Conservation (phyloP, 306 rosid species). For the Phaseolus lunatus region DNA sequence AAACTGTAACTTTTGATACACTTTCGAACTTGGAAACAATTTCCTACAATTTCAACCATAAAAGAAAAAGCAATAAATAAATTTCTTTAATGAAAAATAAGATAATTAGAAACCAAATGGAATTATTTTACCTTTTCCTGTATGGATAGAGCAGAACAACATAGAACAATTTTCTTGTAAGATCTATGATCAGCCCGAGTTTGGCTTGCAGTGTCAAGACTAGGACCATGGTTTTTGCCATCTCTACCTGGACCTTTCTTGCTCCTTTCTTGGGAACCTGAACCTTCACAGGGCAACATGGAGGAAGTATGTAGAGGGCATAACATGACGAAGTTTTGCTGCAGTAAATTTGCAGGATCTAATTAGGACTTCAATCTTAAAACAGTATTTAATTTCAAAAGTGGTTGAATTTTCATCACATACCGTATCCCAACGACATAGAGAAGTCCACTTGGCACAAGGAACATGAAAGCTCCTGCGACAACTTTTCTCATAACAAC, state of each 20-base stretch:
- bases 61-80: constrained; percentile 12
- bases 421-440: constrained; percentile 95
- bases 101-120: constrained; percentile 3
- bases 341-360: constrained; percentile 29
- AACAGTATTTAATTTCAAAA: constrained; percentile 16
- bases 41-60: constrained; percentile 61
- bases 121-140: constrained; percentile 73
- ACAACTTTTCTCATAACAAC: constrained; percentile 85
- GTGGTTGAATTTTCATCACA: constrained; percentile 31
- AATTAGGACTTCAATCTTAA: constrained; percentile 14
- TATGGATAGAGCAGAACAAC: constrained; percentile 85
- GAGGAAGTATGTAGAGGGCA: constrained; percentile 83
- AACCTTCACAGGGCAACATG: constrained; percentile 66
- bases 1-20: constrained; percentile 62
- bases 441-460: constrained; percentile 82
- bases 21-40: constrained; percentile 73
- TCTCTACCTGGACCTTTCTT: constrained; percentile 48
- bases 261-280: constrained; percentile 56
- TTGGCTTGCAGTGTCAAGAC: constrained; percentile 42
- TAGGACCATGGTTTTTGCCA: constrained; percentile 44
- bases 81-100: background rate
- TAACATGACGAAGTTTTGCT: constrained; percentile 90
- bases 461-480: constrained; percentile 92
- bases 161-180: constrained; percentile 71
- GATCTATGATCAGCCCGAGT: constrained; percentile 52